Conservation (phyloP, 495 filamentous ascomycete species). For the Patellaria atrata region DNA sequence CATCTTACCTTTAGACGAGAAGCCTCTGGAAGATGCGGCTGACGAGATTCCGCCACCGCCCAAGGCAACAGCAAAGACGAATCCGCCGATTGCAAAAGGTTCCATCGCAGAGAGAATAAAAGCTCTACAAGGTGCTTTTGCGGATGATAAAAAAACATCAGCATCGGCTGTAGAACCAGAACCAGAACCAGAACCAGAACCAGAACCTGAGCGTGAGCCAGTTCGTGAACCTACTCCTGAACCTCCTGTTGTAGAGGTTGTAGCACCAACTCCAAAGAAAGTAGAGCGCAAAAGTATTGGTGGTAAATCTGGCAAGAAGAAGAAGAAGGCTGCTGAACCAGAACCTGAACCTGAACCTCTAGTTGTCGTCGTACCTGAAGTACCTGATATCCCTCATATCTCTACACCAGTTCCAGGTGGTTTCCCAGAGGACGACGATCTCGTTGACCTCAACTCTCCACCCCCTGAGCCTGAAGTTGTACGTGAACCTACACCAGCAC, state of each 20-base stretch:
- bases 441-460: slow-evolving; percentile 11
- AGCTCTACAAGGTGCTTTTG: slow-evolving; percentile 23
- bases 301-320: slow-evolving; percentile 10
- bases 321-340: slow-evolving; percentile 4
- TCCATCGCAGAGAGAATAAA: slow-evolving; percentile 22
- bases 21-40: slow-evolving; percentile 6
- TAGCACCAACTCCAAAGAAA: slow-evolving; percentile 19
- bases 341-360: slow-evolving; percentile 15
- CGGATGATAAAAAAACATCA: slow-evolving; percentile 13
- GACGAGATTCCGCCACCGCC: slow-evolving; percentile 16
- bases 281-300: slow-evolving; percentile 7
- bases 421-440: slow-evolving; percentile 26
- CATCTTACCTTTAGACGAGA: slow-evolving; percentile 13
- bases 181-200: slow-evolving; percentile 12
- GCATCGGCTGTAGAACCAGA: slow-evolving; percentile 1
- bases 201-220: slow-evolving; percentile 14
- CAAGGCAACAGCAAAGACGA: slow-evolving; percentile 26
- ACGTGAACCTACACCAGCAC: slow-evolving; percentile 7
- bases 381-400: slow-evolving; percentile 10
- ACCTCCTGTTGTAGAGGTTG: slow-evolving; percentile 18
- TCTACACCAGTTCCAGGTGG: slow-evolving; percentile 27
- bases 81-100: slow-evolving; percentile 7
- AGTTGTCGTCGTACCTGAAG: slow-evolving; percentile 11
- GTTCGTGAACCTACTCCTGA: slow-evolving; percentile 11
- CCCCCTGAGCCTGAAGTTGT: slow-evolving; percentile 6